Conservation (phyloP, 495 filamentous ascomycete genomes). For the Staphylotrichum tortipilum region DNA sequence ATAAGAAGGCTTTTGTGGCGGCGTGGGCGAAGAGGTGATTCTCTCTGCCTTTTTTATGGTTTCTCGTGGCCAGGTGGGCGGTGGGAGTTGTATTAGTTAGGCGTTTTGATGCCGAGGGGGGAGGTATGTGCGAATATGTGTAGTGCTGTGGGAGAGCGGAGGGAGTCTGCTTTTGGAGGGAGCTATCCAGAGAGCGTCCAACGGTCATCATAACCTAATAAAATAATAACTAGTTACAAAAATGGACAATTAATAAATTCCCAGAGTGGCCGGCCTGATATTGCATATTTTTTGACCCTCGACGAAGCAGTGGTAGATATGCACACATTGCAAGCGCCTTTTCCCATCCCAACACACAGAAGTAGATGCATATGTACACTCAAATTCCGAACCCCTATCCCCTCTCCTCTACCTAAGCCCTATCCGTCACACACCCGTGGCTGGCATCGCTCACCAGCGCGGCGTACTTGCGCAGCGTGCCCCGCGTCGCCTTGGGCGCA, state of each 20-base stretch:
- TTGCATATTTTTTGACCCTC: slow-evolving; percentile 1
- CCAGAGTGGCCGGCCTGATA: slow-evolving; percentile 6
- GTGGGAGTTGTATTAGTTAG: too few species aligned
- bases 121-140: not conserved
- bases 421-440: slow-evolving; percentile 72
- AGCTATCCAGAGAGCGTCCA: too few species aligned
- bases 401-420: slow-evolving; percentile 11
- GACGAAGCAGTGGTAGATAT: not conserved
- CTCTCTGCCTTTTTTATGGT: too few species aligned
- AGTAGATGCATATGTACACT: slow-evolving; percentile 13
- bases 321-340: slow-evolving; percentile 6
- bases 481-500: slow-evolving; percentile 56
- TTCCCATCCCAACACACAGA: slow-evolving; percentile 1
- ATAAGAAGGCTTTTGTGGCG: slow-evolving; percentile 75
- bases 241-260: not conserved
- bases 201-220: too few species aligned
- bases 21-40: slow-evolving; percentile 39
- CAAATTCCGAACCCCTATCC: not conserved
- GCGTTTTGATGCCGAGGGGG: too few species aligned
- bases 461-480: slow-evolving; percentile 72
- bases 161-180: too few species aligned
- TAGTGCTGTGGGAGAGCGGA: too few species aligned
- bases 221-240: not conserved
- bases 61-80: not conserved
- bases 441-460: slow-evolving; percentile 63